Conservation (phyloP, 2,329 filamentous ascomycete genomes). For the Ophiostoma sp. region DNA sequence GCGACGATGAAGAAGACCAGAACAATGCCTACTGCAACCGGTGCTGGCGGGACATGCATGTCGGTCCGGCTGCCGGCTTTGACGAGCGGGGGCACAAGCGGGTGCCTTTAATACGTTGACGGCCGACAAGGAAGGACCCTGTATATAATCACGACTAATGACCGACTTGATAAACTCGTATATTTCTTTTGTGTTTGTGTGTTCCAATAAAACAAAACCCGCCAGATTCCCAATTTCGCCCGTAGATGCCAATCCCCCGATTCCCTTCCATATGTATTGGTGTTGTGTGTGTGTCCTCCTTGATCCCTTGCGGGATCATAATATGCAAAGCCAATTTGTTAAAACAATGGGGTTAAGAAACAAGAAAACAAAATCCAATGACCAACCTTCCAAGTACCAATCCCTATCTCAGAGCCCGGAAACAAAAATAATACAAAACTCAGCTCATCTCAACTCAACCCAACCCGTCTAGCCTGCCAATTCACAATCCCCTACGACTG, state of each 20-base stretch:
- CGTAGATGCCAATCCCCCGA: background rate
- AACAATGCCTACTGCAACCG: conserved; percentile 65
- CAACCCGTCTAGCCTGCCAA: background rate
- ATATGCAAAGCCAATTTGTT: conserved; percentile 15
- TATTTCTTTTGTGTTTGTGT: background rate
- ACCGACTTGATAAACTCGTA: background rate
- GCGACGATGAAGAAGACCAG: background rate
- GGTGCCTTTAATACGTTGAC: conserved; percentile 51
- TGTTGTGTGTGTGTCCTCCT: background rate
- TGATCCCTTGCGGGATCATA: background rate
- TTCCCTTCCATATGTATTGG: background rate
- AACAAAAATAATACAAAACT: background rate
- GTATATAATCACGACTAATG: background rate
- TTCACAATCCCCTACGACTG: background rate
- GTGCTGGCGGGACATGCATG: conserved; percentile 82
- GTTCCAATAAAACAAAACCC: background rate
- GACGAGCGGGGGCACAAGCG: conserved; percentile 71
- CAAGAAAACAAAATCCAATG: background rate
- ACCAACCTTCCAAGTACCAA: background rate
- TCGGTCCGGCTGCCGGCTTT: conserved; percentile 65
- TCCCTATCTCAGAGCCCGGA: too few relatives aligned
- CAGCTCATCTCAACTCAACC: background rate
- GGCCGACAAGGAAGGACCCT: background rate
- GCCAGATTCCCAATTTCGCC: conserved; percentile 1
- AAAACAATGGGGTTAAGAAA: background rate